These are phyloP conservation scores for Drechslerella stenobrocha DNA, from an alignment of 2,329 filamentous ascomycete species.

Conservation along the genomic window DNA sequence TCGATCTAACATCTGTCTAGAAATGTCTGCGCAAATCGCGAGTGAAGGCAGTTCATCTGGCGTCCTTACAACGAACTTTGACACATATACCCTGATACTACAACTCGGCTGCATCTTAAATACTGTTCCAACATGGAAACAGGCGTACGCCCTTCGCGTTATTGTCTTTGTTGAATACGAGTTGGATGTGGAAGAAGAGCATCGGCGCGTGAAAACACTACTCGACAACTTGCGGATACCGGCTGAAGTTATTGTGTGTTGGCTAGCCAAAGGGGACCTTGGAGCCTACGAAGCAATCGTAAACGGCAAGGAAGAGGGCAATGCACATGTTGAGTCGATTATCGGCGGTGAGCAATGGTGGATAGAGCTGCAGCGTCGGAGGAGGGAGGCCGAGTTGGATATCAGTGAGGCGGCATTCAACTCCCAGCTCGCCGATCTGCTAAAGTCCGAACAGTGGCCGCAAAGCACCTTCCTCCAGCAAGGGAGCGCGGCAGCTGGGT, in stretches of 20 bases:
- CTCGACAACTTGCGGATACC: conserved; percentile 81
- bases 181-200: conserved; percentile 77
- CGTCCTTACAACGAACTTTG: conserved; percentile 83
- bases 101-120: conserved; percentile 72
- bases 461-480: conserved; percentile 45
- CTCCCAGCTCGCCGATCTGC: conserved; percentile 42
- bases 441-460: conserved; percentile 50
- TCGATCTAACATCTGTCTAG: too few relatives aligned
- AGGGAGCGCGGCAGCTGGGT: conserved; percentile 7
- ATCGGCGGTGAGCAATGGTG: conserved; percentile 79
- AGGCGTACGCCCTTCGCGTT: conserved; percentile 71
- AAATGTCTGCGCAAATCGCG: conserved; percentile 83
- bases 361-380: conserved; percentile 67
- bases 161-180: conserved; percentile 90
- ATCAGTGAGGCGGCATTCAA: conserved; percentile 47
- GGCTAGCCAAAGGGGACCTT: conserved; percentile 73
- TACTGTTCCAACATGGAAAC: conserved; percentile 79
- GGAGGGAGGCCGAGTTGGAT: conserved; percentile 46
- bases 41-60: conserved; percentile 53
- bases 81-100: conserved; percentile 67
- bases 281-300: conserved; percentile 76
- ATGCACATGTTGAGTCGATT: conserved; percentile 67
- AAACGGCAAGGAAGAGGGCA: conserved; percentile 66
- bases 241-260: conserved; percentile 77
- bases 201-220: conserved; percentile 70